Percentiles rank a stretch among this genome's conserved stretches.
Conservation (phyloP, 495 filamentous ascomycete species). For the Ascodesmis nigricans region DNA sequence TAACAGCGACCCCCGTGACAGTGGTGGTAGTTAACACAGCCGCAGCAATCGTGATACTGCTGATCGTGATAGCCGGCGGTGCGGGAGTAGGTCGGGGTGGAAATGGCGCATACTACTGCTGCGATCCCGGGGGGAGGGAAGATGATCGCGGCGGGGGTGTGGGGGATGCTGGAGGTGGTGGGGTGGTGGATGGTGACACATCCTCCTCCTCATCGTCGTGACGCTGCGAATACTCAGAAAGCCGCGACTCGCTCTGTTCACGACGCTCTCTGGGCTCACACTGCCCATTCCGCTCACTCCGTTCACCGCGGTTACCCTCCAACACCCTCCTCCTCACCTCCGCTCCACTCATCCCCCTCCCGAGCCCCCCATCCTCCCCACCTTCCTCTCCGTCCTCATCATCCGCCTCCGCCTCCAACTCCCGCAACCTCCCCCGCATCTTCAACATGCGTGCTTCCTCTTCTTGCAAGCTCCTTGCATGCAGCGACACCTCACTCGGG, state of each 20-base stretch:
- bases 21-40: constrained; percentile 6
- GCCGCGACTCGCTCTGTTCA: not conserved
- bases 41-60: constrained; percentile 3
- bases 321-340: not conserved
- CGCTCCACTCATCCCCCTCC: not conserved
- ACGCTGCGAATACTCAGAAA: not conserved
- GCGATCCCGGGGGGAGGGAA: too few relatives aligned
- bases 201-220: not conserved
- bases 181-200: not conserved
- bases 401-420: constrained; percentile 2
- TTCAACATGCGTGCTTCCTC: constrained; percentile 55
- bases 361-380: constrained; percentile 1
- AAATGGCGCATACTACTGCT: too few relatives aligned
- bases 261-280: not conserved
- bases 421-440: not conserved
- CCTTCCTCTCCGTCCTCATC: constrained; percentile 2
- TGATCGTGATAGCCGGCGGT: not conserved
- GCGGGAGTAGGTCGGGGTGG: too few relatives aligned
- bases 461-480: constrained; percentile 52
- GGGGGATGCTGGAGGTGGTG: constrained; percentile 5
- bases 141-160: too few relatives aligned
- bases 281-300: too few relatives aligned
- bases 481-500: constrained; percentile 61
- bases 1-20: not conserved
- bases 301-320: not conserved